A percentile compares a stretch with the other conserved stretches of the same genome.
Conservation (phyloP, 345 rosid species). For the Populus deltoides region DNA sequence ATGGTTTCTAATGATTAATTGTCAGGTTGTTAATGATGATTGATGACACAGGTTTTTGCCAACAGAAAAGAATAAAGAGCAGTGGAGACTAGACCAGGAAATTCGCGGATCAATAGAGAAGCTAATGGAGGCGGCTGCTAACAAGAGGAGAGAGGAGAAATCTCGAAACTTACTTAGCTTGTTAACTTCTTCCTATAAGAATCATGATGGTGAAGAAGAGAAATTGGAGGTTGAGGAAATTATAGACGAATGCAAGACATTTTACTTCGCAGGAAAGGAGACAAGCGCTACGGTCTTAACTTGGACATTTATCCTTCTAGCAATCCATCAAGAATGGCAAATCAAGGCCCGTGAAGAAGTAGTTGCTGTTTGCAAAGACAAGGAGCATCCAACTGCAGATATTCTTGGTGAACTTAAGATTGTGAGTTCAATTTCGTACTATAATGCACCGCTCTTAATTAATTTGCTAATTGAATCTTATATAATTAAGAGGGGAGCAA, state of each 20-base stretch:
- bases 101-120: slow-evolving; percentile 51
- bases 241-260: slow-evolving; percentile 84
- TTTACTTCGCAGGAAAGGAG: slow-evolving; percentile 87
- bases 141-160: slow-evolving; percentile 28
- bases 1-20: neutral
- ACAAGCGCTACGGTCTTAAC: slow-evolving; percentile 67
- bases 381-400: slow-evolving; percentile 36
- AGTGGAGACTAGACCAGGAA: slow-evolving; percentile 65
- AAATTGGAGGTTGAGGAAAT: slow-evolving; percentile 58
- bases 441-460: too few relatives aligned
- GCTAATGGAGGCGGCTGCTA: slow-evolving; percentile 40
- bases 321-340: slow-evolving; percentile 85
- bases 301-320: slow-evolving; percentile 62
- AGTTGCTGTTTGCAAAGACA: slow-evolving; percentile 31
- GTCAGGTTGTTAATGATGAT: neutral
- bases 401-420: slow-evolving; percentile 54
- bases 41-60: slow-evolving; percentile 57
- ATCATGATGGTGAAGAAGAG: slow-evolving; percentile 57
- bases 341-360: slow-evolving; percentile 71
- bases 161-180: slow-evolving; percentile 53
- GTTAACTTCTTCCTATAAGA: slow-evolving; percentile 47
- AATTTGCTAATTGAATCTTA: too few relatives aligned
- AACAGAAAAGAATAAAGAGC: slow-evolving; percentile 64
- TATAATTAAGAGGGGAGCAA: too few relatives aligned
- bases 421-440: slow-evolving; percentile 38